A percentile compares a stretch with the other conserved stretches of the same genome.
Conservation (phyloP, 2,329 filamentous ascomycete genomes). For the Tolypocladium inflatum region DNA sequence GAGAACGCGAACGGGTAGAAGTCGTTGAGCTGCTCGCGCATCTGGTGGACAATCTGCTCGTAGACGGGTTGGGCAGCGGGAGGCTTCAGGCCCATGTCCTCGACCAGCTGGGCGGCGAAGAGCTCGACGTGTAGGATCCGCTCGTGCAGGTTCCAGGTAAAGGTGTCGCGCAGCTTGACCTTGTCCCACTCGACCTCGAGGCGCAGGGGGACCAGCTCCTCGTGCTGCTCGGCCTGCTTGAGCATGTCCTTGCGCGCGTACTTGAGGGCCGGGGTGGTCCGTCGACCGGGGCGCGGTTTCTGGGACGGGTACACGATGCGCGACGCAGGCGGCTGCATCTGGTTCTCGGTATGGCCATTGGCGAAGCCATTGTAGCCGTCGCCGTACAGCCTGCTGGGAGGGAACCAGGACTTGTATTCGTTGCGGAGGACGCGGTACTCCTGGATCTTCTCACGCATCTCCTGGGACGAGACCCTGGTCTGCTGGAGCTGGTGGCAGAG, state of each 20-base stretch:
- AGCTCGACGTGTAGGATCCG: constrained; percentile 68
- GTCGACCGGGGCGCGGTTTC: constrained; percentile 67
- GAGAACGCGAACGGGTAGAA: constrained; percentile 89
- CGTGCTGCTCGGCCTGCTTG: constrained; percentile 79
- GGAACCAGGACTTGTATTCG: constrained; percentile 46
- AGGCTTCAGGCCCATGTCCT: constrained; percentile 76
- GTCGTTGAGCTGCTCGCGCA: constrained; percentile 84
- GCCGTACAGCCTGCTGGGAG: constrained; percentile 50
- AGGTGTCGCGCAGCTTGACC: constrained; percentile 90
- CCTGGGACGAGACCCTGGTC: constrained; percentile 46
- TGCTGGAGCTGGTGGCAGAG: constrained; percentile 41
- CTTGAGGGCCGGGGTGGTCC: constrained; percentile 63
- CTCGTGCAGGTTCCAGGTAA: constrained; percentile 97
- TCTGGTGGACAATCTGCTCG: constrained; percentile 54
- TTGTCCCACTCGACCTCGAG: constrained; percentile 94
- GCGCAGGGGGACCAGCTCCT: constrained; percentile 84
- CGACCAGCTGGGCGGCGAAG: constrained; percentile 82
- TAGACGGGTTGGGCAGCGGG: constrained; percentile 56
- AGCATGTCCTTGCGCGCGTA: constrained; percentile 71
- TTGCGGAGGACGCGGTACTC: constrained; percentile 56
- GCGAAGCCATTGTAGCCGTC: constrained; percentile 82
- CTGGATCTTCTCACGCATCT: constrained; percentile 57
- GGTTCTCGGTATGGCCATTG: constrained; percentile 71
- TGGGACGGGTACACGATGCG: constrained; percentile 71
- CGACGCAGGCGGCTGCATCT: constrained; percentile 48